phyloP scores from a whole-genome alignment of 148 eudicot genomes.

The Rheum nobile region DNA sequence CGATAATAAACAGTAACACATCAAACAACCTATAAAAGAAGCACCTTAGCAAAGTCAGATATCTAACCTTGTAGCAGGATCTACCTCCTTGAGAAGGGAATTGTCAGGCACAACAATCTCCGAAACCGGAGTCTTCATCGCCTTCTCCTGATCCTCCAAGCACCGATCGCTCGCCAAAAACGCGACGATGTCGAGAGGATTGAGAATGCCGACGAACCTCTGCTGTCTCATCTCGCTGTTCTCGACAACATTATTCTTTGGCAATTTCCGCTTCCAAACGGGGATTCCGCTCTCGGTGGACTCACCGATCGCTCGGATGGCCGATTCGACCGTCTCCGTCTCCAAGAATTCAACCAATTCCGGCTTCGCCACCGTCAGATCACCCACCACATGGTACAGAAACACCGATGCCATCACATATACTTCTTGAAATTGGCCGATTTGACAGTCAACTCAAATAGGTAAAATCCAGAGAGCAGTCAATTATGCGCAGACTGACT shows the following conservation, averaged over 20 bases:
- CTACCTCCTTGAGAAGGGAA: slow-evolving; percentile 70
- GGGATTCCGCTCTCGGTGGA: slow-evolving; percentile 81
- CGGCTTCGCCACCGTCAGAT: slow-evolving; percentile 92
- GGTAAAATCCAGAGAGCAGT: not conserved
- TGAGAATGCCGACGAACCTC: slow-evolving; percentile 85
- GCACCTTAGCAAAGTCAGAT: not conserved
- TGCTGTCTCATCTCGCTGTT: slow-evolving; percentile 55
- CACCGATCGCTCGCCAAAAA: slow-evolving; percentile 69
- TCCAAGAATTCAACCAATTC: slow-evolving; percentile 65
- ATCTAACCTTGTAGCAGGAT: slow-evolving; percentile 87
- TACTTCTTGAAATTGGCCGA: not conserved
- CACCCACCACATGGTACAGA: slow-evolving; percentile 91
- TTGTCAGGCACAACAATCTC: slow-evolving; percentile 50
- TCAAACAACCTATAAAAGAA: not conserved
- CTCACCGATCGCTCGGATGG: slow-evolving; percentile 76
- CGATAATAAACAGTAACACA: not conserved
- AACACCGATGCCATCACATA: slow-evolving; percentile 71
- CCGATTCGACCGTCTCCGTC: slow-evolving; percentile 75
- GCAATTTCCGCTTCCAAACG: slow-evolving; percentile 54
- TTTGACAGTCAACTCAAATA: not conserved
- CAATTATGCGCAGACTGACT: not conserved
- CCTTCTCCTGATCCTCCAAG: slow-evolving; percentile 75
- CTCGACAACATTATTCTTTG: slow-evolving; percentile 31
- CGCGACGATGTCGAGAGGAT: slow-evolving; percentile 73
- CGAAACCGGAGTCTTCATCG: slow-evolving; percentile 79